These are phyloP conservation scores for Epichloe gansuensis DNA, from an alignment of 2,329 filamentous ascomycete genomes.

Conservation along the genomic window DNA sequence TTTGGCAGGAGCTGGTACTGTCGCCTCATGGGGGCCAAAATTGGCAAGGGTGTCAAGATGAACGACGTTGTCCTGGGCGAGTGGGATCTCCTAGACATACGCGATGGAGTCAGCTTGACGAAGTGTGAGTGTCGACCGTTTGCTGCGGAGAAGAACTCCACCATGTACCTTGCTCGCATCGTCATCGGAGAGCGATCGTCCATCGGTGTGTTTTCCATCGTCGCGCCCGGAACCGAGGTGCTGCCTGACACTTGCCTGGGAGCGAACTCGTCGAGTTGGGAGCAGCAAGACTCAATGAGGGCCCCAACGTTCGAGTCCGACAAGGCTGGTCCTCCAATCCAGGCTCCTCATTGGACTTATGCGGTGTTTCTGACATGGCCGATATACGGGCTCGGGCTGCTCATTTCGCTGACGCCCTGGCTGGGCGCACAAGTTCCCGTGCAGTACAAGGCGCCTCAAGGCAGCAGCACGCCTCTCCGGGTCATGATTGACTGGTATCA, in stretches of 20 bases:
- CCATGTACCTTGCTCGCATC: slow-evolving; percentile 42
- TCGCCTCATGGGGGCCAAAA: slow-evolving; percentile 37
- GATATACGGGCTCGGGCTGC: slow-evolving; percentile 24
- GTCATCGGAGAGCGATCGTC: slow-evolving; percentile 32
- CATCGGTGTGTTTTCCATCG: slow-evolving; percentile 33
- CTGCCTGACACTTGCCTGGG: slow-evolving; percentile 39
- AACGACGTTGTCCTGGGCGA: slow-evolving; percentile 34
- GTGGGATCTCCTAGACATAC: slow-evolving; percentile 41
- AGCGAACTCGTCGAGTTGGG: slow-evolving; percentile 44
- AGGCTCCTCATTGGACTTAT: slow-evolving; percentile 30
- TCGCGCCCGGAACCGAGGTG: slow-evolving; percentile 36
- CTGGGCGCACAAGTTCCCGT: slow-evolving; percentile 30
- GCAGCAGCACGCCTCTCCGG: slow-evolving; percentile 22
- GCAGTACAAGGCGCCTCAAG: slow-evolving; percentile 23
- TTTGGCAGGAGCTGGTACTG: slow-evolving; percentile 30
- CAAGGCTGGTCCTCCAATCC: slow-evolving; percentile 28
- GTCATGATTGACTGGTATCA: slow-evolving; percentile 37
- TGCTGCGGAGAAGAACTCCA: slow-evolving; percentile 40
- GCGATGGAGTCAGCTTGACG: slow-evolving; percentile 34
- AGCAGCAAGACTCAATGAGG: slow-evolving; percentile 27
- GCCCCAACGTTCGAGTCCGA: slow-evolving; percentile 25
- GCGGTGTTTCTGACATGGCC: slow-evolving; percentile 29
- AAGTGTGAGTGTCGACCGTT: slow-evolving; percentile 38
- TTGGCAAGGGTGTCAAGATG: slow-evolving; percentile 37
- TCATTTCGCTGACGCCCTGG: slow-evolving; percentile 33